These are phyloP conservation scores for Wickerhamiella brachini DNA, from an alignment of 805 yeast genomes.

Conservation along the genomic window DNA sequence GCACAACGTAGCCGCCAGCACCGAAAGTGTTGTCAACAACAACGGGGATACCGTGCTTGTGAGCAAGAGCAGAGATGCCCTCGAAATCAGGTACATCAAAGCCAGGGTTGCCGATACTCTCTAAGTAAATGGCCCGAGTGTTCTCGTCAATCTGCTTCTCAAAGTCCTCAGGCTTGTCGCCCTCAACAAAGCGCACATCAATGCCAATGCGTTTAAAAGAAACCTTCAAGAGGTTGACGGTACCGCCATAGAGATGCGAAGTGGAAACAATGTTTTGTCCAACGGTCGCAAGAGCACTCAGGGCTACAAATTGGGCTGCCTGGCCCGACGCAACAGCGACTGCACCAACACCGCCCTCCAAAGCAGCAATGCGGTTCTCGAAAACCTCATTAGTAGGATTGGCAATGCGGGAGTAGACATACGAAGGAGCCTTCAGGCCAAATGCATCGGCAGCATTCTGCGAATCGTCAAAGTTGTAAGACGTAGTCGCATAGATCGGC, in stretches of 20 bases:
- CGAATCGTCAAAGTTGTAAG: slow-evolving; percentile 77
- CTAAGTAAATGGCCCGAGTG: slow-evolving; percentile 83
- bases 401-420: slow-evolving; percentile 76
- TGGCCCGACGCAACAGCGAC: slow-evolving; percentile 90
- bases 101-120: slow-evolving; percentile 85
- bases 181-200: slow-evolving; percentile 70
- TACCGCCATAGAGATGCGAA: slow-evolving; percentile 85
- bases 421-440: slow-evolving; percentile 72
- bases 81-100: slow-evolving; percentile 88
- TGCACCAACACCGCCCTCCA: slow-evolving; percentile 87
- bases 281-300: slow-evolving; percentile 66
- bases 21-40: slow-evolving; percentile 95
- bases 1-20: slow-evolving; percentile 82
- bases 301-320: slow-evolving; percentile 82
- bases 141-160: slow-evolving; percentile 62
- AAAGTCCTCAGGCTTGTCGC: slow-evolving; percentile 50
- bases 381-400: slow-evolving; percentile 90
- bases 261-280: slow-evolving; percentile 89
- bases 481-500: slow-evolving; percentile 85
- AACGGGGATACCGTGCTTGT: slow-evolving; percentile 73
- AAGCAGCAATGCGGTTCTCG: slow-evolving; percentile 82
- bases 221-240: slow-evolving; percentile 88
- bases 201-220: slow-evolving; percentile 82
- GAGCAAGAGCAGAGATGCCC: slow-evolving; percentile 60
- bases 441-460: slow-evolving; percentile 87